A percentile compares a stretch with the other conserved stretches of the same genome.
These are phyloP conservation scores for Colletotrichum abscissum DNA, from an alignment of 2,329 filamentous ascomycete genomes.

Conservation along the genomic window DNA sequence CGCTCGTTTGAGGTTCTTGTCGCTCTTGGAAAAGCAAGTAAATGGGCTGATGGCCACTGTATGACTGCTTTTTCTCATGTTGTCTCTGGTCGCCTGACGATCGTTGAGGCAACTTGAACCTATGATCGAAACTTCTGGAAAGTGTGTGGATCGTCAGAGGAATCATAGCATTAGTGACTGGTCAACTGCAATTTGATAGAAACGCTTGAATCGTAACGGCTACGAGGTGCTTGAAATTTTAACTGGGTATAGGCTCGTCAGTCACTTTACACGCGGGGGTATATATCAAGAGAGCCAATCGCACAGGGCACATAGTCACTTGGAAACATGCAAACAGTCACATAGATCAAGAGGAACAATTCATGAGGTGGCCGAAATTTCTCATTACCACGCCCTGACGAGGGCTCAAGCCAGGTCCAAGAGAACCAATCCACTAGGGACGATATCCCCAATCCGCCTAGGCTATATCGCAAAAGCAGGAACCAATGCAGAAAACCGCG, in stretches of 20 bases:
- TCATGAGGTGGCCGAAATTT: conserved; percentile 51
- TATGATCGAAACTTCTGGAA: not conserved
- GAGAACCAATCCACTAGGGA: conserved; percentile 41
- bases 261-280: not conserved
- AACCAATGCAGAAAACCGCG: conserved; percentile 32
- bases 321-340: not conserved
- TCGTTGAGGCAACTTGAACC: not conserved
- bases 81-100: not conserved
- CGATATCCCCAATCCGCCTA: not conserved
- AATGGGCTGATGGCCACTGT: not conserved
- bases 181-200: not conserved
- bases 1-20: not conserved
- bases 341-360: not conserved
- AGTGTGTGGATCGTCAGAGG: not conserved
- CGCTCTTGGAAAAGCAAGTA: not conserved
- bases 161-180: not conserved
- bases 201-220: not conserved
- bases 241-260: not conserved
- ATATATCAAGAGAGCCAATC: not conserved
- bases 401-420: conserved; percentile 43
- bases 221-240: not conserved
- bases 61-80: not conserved
- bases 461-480: conserved; percentile 38
- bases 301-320: not conserved
- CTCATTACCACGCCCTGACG: conserved; percentile 50